Percentiles rank a stretch among this genome's conserved stretches.
Conservation (phyloP, 345 rosid species). For the Moringa oleifera region DNA sequence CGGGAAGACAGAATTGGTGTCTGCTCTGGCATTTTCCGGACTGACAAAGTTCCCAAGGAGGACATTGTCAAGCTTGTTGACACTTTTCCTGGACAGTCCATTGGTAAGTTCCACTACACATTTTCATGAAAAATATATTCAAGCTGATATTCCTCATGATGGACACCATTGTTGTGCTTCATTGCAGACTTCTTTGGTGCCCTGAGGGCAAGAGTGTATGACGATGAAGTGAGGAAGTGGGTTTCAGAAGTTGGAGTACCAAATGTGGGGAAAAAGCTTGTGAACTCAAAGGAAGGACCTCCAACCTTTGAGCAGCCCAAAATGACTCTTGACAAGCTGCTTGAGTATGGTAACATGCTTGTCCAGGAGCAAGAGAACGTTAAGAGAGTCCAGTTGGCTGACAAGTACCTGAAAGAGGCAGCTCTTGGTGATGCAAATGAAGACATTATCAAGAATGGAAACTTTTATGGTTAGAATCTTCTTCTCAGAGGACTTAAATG, state of each 20-base stretch:
- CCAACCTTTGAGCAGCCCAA: conserved; percentile 51
- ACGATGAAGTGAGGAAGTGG: conserved; percentile 58
- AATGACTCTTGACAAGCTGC: conserved; percentile 37
- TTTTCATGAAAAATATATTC: background rate
- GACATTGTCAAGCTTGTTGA: conserved; percentile 51
- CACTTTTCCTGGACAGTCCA: conserved; percentile 50
- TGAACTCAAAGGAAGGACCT: conserved; percentile 49
- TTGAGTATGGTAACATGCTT: conserved; percentile 46
- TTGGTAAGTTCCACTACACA: conserved; percentile 28
- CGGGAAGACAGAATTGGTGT: conserved; percentile 51
- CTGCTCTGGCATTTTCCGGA: conserved; percentile 40
- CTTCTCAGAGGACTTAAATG: background rate
- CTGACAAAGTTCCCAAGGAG: conserved; percentile 30
- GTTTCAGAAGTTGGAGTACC: conserved; percentile 34
- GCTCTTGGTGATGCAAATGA: conserved; percentile 57
- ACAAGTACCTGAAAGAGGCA: conserved; percentile 46
- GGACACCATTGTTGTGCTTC: background rate
- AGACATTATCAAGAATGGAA: conserved; percentile 27
- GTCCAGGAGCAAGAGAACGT: conserved; percentile 55
- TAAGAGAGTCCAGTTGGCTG: conserved; percentile 49
- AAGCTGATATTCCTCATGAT: too few relatives aligned
- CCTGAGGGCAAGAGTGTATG: conserved; percentile 48
- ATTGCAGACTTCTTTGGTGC: conserved; percentile 51
- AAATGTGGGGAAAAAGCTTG: conserved; percentile 36
- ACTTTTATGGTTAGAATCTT: conserved; percentile 23